These are phyloP conservation scores for Leucocoprinus leucothites DNA, from an alignment of 768 basidiomycete species.

Conservation along the genomic window DNA sequence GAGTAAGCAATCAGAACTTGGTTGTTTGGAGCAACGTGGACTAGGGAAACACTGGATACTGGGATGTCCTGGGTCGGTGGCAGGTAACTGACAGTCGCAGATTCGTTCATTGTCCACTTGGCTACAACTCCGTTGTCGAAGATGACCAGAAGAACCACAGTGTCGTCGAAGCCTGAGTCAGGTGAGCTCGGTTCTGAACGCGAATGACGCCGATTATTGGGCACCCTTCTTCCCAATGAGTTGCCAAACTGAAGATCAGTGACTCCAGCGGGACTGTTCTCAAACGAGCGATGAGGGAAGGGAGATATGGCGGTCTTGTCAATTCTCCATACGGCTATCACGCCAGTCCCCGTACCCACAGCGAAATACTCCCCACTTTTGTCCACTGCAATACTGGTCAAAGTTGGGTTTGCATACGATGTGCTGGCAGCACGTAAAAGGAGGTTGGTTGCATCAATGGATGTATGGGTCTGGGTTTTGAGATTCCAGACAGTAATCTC, in stretches of 20 bases:
- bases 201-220: conserved; percentile 19
- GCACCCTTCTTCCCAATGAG: conserved; percentile 9
- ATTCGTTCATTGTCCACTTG: conserved; percentile 45
- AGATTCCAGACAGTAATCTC: conserved; percentile 71
- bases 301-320: conserved; percentile 32
- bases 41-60: conserved; percentile 46
- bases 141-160: conserved; percentile 39
- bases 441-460: conserved; percentile 50
- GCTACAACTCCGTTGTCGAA: conserved; percentile 61
- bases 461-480: conserved; percentile 34
- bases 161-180: conserved; percentile 15
- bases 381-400: conserved; percentile 65
- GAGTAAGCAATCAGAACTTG: conserved; percentile 54
- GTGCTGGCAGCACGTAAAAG: conserved; percentile 49
- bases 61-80: conserved; percentile 38
- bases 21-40: conserved; percentile 45
- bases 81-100: conserved; percentile 33
- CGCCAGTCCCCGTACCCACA: conserved; percentile 67
- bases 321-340: conserved; percentile 63
- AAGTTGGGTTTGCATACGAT: conserved; percentile 42
- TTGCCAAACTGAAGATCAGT: conserved; percentile 50
- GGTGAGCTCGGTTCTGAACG: conserved; percentile 31
- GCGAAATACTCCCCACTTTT: conserved; percentile 60
- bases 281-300: conserved; percentile 39
- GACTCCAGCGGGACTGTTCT: conserved; percentile 45